Conservation (phyloP, 208 protist species). For the Wallacemonas sp. region DNA sequence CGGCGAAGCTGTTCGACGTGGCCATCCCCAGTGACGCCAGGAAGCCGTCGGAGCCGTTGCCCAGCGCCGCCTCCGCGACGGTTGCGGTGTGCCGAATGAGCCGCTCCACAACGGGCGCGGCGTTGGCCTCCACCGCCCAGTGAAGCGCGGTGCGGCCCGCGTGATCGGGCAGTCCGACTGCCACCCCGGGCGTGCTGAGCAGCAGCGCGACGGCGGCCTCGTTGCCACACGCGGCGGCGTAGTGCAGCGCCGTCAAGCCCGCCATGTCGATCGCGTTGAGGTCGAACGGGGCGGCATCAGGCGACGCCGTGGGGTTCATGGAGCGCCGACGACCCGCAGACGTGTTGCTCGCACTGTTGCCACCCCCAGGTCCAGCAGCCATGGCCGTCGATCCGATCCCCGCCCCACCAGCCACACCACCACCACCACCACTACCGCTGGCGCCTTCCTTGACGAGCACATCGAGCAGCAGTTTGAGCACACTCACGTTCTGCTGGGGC, state of each 20-base stretch:
- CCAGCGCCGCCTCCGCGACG: conserved; percentile 15
- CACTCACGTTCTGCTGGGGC: conserved; percentile 16
- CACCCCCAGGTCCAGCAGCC: not conserved
- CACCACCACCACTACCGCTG: not conserved
- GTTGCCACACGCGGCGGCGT: conserved; percentile 76
- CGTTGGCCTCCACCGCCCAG: conserved; percentile 56
- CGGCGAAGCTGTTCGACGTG: not conserved
- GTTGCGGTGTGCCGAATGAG: conserved; percentile 49
- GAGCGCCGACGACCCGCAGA: not conserved
- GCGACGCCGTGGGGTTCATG: not conserved
- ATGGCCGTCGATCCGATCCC: too few species aligned
- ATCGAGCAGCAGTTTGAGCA: conserved; percentile 8
- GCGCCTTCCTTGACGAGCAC: conserved; percentile 9
- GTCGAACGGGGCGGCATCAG: conserved; percentile 34
- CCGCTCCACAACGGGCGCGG: conserved; percentile 44
- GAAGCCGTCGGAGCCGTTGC: conserved; percentile 4
- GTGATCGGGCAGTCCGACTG: conserved; percentile 44
- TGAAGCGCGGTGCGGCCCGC: conserved; percentile 77
- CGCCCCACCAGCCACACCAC: not conserved
- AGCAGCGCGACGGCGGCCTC: conserved; percentile 48
- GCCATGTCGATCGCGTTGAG: conserved; percentile 75
- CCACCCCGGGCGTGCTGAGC: conserved; percentile 22
- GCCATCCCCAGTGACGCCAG: not conserved
- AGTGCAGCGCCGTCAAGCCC: conserved; percentile 82
- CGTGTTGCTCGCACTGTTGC: not conserved